phyloP scores from a whole-genome alignment of 2,329 filamentous ascomycete species.

The Aspergillus ochraceus region DNA sequence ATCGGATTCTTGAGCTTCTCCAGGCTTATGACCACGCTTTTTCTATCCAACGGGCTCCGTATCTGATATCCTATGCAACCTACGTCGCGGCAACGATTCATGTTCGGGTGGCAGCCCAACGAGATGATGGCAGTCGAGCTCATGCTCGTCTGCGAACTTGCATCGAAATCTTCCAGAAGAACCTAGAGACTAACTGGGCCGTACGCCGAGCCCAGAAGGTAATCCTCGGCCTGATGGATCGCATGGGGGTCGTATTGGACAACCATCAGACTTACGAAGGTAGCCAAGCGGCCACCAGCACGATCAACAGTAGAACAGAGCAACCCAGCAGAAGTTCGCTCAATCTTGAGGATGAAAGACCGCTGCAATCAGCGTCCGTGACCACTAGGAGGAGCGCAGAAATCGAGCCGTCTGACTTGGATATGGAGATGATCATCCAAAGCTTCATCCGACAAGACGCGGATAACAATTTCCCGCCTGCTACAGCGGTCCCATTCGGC shows the following conservation, averaged over 20 bases:
- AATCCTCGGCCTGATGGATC: constrained; percentile 48
- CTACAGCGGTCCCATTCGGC: too few relatives aligned
- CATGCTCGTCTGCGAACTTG: constrained; percentile 46
- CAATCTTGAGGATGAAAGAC: background rate
- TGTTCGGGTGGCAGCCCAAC: constrained; percentile 52
- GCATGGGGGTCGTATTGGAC: constrained; percentile 37
- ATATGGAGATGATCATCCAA: constrained; percentile 45
- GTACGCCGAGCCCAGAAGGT: constrained; percentile 49
- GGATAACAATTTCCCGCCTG: too few relatives aligned
- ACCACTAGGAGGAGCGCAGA: constrained; percentile 10
- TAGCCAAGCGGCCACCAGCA: too few relatives aligned
- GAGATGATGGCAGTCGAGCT: constrained; percentile 41
- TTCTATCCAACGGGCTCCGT: constrained; percentile 50
- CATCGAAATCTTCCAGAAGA: constrained; percentile 49
- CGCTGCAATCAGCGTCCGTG: background rate
- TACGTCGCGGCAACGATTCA: constrained; percentile 57
- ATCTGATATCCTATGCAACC: constrained; percentile 55
- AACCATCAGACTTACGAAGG: too few relatives aligned
- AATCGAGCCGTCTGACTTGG: constrained; percentile 33
- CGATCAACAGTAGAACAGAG: too few relatives aligned
- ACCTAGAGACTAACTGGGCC: constrained; percentile 53
- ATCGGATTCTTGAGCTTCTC: constrained; percentile 46
- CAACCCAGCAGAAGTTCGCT: too few relatives aligned
- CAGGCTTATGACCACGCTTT: constrained; percentile 49
- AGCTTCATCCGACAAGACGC: constrained; percentile 38